These are phyloP conservation scores for Nicotiana tabacum DNA, from an alignment of 257 asterid genomes.

Conservation along the genomic window DNA sequence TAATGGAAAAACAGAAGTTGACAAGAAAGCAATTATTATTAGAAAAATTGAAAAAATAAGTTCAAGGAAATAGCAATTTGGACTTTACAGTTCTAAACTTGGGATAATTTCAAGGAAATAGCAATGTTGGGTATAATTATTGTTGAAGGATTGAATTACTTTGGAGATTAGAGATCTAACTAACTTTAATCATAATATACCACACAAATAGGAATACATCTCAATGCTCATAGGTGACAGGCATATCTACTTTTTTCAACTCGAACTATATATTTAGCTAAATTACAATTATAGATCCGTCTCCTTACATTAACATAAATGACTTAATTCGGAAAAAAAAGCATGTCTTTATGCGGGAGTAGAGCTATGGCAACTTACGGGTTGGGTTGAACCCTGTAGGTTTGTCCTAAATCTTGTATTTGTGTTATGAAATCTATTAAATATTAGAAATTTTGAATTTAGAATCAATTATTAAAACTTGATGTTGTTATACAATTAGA, in stretches of 20 bases:
- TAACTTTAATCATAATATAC: background rate
- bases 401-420: too few relatives aligned
- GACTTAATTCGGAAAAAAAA: too few relatives aligned
- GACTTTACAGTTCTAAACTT: background rate
- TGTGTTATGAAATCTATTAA: too few relatives aligned
- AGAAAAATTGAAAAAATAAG: background rate
- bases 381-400: accelerated
- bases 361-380: too few relatives aligned
- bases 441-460: too few relatives aligned
- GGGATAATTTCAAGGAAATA: background rate
- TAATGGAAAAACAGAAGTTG: background rate
- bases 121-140: background rate
- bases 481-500: too few relatives aligned
- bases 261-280: too few relatives aligned
- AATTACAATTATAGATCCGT: too few relatives aligned
- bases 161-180: background rate
- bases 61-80: background rate
- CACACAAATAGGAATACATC: background rate
- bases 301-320: too few relatives aligned
- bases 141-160: background rate
- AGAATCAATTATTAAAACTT: too few relatives aligned
- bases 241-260: too few relatives aligned
- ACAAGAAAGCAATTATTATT: background rate
- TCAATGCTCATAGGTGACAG: background rate
- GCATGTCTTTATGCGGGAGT: too few relatives aligned